Percentiles rank a stretch among this genome's conserved stretches.
Evolutionary conservation across 2,329 filamentous ascomycete genomes (phyloP).

Genomic region (Aspergillus sp.): DNA sequence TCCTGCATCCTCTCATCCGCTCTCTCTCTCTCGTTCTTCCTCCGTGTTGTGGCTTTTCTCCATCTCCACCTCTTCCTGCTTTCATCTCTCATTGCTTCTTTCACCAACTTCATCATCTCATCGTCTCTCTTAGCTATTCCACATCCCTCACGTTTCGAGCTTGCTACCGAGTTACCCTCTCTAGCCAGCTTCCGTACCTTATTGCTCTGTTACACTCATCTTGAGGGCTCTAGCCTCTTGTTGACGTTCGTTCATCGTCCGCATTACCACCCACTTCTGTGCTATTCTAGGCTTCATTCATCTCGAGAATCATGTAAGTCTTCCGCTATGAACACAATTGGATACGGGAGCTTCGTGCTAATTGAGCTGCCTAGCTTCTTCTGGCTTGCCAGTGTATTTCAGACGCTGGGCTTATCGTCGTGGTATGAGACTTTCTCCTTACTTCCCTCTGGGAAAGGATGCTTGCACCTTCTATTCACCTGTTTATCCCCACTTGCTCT

Average conservation of each 20-base stretch:
- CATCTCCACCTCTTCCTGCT: not conserved
- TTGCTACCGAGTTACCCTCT: constrained; percentile 53
- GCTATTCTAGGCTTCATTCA: constrained; percentile 7
- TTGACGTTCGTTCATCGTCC: constrained; percentile 10
- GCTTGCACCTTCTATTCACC: not conserved
- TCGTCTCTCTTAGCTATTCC: constrained; percentile 49
- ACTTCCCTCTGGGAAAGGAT: not conserved
- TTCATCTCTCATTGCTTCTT: constrained; percentile 10
- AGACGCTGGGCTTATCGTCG: constrained; percentile 3
- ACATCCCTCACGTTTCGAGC: constrained; percentile 10
- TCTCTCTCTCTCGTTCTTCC: constrained; percentile 3
- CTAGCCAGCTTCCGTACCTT: constrained; percentile 39
- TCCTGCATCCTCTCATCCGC: not conserved
- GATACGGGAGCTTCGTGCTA: not conserved
- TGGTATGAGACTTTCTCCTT: constrained; percentile 1
- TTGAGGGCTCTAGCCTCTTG: constrained; percentile 1
- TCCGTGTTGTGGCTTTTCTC: not conserved
- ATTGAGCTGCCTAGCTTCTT: not conserved
- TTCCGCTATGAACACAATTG: no score
- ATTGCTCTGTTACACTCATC: constrained; percentile 17
- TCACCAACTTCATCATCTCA: constrained; percentile 50
- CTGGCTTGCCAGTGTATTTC: not conserved
- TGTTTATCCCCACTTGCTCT: not conserved
- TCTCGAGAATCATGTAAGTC: constrained; percentile 2
- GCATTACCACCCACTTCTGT: constrained; percentile 1